Base-by-base conservation (phyloP, 2,329 filamentous ascomycete species). In the Phaeosphaeria sp. region DNA sequence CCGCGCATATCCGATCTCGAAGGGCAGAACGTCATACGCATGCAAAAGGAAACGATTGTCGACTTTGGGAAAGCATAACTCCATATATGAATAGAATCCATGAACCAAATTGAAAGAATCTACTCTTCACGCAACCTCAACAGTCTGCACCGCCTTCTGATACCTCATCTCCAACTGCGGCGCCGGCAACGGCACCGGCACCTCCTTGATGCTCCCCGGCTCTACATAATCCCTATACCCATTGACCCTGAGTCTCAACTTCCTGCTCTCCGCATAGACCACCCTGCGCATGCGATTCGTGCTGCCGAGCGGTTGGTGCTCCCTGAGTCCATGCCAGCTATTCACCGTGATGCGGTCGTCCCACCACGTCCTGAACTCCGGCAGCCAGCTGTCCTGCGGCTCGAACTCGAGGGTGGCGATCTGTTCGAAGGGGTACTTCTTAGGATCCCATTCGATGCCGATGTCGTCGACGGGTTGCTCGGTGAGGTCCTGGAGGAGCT, bases 371-470 rank as follows among this genome's bases (percentile, higher is more conserved):
- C 77, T 60, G 61, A 79, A 78, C 59, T 75, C 75, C 1, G 76
- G 76, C n/a, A 78, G 51, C 75, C 75, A 79, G 13, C 62, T 67
- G 49, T 79, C 77, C 62, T 79, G 77, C 8, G 74, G 74, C 46
- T 76, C 72, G 51, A 79, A 79, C 44, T 79, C 77, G 9, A 79
- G 57, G 6, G 72, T 74, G 1, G 78, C 81, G 6, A 83, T 76
- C 1, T 78, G 80, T 60, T 83, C 78, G 69, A 77, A 83, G 1
- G 80, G 81, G 53, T 80, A 83, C 47, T 80, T 82, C 39, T 78
- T 75, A 3, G 74, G 68, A 47, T 84, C 80, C 81, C 81, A 83
- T 6, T 75, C 68, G 21, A 68, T 78, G 11, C 80, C 78, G 33
- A 69, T 68, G 51, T 68, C 63, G 30, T 69, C 60, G 17, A 70